These are phyloP conservation scores for Clitopilus passeckerianus DNA, from an alignment of 768 basidiomycete genomes.

Conservation along the genomic window DNA sequence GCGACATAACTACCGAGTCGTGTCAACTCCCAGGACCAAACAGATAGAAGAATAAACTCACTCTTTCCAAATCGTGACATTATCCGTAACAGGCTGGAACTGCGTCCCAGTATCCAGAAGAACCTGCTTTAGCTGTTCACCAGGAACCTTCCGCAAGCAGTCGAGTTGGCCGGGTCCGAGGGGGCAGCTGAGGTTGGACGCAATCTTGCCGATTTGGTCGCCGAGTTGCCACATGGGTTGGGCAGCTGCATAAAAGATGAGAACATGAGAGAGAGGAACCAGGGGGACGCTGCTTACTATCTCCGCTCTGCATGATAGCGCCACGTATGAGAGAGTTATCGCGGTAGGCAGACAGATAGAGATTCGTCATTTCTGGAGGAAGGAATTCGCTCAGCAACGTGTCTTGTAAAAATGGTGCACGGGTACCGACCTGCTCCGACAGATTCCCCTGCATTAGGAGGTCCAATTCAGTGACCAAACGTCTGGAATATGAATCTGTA, in stretches of 20 bases:
- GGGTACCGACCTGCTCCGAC: constrained; percentile 22
- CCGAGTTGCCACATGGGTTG: constrained; percentile 28
- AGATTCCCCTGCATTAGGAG: constrained; percentile 19
- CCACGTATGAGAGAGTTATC: constrained; percentile 23
- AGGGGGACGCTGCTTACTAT: constrained; percentile 16
- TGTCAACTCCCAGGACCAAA: neutral
- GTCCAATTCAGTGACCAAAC: neutral
- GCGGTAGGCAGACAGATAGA: constrained; percentile 25
- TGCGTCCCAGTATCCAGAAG: constrained; percentile 23
- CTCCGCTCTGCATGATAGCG: constrained; percentile 28
- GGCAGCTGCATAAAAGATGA: constrained; percentile 12
- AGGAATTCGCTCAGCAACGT: neutral
- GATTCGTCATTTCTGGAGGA: constrained; percentile 25
- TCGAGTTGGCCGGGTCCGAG: constrained; percentile 18
- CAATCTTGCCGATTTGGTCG: constrained; percentile 22
- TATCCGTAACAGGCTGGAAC: constrained; percentile 28
- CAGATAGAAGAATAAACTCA: constrained; percentile 6
- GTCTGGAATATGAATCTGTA: neutral
- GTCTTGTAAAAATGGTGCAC: neutral
- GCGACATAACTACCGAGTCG: constrained; percentile 17
- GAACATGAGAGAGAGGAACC: neutral
- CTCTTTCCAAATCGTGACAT: constrained; percentile 28
- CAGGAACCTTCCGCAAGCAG: constrained; percentile 22
- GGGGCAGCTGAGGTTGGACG: constrained; percentile 21
- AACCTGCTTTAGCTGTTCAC: constrained; percentile 16